Evolutionary conservation across 352 stramenopile genomes (phyloP).

Genomic region (Phytophthora nicotianae): DNA sequence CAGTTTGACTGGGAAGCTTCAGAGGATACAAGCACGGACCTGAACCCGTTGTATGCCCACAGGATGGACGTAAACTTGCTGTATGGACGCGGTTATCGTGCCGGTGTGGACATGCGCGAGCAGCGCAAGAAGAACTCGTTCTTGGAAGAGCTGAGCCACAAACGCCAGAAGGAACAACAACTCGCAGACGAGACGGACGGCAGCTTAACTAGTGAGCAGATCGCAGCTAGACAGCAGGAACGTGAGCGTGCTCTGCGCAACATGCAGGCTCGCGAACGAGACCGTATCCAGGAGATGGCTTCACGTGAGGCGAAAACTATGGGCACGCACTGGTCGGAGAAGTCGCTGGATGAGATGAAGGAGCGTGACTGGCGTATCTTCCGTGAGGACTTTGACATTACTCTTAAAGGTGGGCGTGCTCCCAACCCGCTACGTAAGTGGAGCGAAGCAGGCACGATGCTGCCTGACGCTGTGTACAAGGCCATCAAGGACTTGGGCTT

Average conservation of each 20-base stretch:
- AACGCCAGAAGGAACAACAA: constrained; percentile 85
- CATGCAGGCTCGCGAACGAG: constrained; percentile 75
- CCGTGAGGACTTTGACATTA: constrained; percentile 99
- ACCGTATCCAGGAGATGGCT: constrained; percentile 70
- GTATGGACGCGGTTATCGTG: constrained; percentile 92
- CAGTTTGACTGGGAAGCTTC: constrained; percentile 94
- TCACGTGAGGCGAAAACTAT: constrained; percentile 72
- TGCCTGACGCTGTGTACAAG: constrained; percentile 83
- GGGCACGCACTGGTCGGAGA: constrained; percentile 94
- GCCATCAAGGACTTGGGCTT: constrained; percentile 94
- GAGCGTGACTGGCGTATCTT: constrained; percentile 99
- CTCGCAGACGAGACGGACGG: constrained; percentile 64
- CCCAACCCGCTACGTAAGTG: constrained; percentile 96
- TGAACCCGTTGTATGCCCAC: constrained; percentile 93
- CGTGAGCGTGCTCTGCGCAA: constrained; percentile 66
- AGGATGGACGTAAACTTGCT: constrained; percentile 90
- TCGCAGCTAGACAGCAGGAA: constrained; percentile 67
- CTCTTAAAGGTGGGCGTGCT: constrained; percentile 87
- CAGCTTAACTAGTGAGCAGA: constrained; percentile 64
- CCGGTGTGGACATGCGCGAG: constrained; percentile 93
- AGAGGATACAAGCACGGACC: constrained; percentile 91
- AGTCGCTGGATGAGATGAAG: constrained; percentile 94
- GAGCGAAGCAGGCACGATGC: constrained; percentile 60
- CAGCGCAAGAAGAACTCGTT: constrained; percentile 93
- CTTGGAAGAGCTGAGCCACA: constrained; percentile 85